These are phyloP conservation scores for Aspergillus pseudoterreus DNA, from an alignment of 2,329 filamentous ascomycete genomes.

Conservation along the genomic window DNA sequence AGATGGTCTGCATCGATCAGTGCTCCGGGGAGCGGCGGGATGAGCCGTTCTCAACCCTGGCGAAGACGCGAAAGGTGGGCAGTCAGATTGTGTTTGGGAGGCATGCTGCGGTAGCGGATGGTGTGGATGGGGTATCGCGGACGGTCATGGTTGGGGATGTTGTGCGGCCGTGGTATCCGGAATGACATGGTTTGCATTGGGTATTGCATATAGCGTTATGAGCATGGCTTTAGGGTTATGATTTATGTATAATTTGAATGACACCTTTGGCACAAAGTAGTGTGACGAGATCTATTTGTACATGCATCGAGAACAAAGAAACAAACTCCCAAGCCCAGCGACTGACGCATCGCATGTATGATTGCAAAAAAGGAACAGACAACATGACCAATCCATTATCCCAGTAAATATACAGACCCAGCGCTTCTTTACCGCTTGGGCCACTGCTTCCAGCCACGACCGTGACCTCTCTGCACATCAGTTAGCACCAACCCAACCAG, in stretches of 20 bases:
- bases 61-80: slow-evolving; percentile 77
- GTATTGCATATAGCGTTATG: no score
- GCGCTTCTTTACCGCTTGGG: slow-evolving; percentile 49
- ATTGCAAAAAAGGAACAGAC: background rate
- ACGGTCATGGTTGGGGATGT: slow-evolving; percentile 39
- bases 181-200: no score
- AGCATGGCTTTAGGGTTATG: background rate
- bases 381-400: background rate
- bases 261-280: background rate
- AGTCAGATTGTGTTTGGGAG: slow-evolving; percentile 88
- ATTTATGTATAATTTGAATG: background rate
- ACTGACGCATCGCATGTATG: no score
- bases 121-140: slow-evolving; percentile 11
- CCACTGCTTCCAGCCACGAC: slow-evolving; percentile 71
- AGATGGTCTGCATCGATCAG: slow-evolving; percentile 96
- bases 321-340: background rate
- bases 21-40: slow-evolving; percentile 70
- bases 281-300: background rate
- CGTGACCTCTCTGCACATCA: slow-evolving; percentile 59
- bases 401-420: background rate
- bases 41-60: slow-evolving; percentile 84
- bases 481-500: slow-evolving; percentile 31
- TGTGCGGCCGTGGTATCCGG: slow-evolving; percentile 29
- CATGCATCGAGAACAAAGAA: background rate
- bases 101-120: slow-evolving; percentile 54